phyloP scores from a whole-genome alignment of 305 asterid genomes.

The Fraxinus xanthoxyloides region DNA sequence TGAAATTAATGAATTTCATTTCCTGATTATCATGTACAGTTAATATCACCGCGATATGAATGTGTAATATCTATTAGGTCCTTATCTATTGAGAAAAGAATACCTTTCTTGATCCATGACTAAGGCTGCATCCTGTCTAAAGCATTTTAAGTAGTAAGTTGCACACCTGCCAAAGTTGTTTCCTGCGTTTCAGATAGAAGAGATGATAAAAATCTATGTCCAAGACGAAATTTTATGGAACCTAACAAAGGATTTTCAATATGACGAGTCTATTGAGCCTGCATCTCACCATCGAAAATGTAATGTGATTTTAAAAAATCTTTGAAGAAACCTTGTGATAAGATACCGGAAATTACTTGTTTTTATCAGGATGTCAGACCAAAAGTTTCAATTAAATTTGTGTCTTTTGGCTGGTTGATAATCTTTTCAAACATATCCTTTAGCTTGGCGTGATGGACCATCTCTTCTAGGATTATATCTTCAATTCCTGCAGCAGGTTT shows the following conservation, averaged over 20 bases:
- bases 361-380: neutral
- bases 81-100: neutral
- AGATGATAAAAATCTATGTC: neutral
- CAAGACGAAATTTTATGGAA: neutral
- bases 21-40: neutral
- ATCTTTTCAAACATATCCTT: conserved; percentile 24
- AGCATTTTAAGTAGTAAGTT: neutral
- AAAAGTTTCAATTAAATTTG: conserved; percentile 8
- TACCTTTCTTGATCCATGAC: neutral
- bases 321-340: neutral
- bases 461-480: conserved; percentile 30
- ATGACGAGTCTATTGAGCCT: neutral
- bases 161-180: neutral
- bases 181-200: neutral
- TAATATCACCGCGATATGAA: neutral
- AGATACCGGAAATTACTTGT: neutral
- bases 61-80: neutral
- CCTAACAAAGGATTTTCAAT: neutral
- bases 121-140: neutral
- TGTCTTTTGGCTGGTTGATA: conserved; percentile 20
- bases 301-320: neutral
- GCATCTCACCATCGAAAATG: neutral
- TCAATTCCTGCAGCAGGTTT: neutral
- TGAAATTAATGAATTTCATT: neutral
- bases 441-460: conserved; percentile 17